Conservation (phyloP, 164 flowering plant species). For the Magnolia sinica region DNA sequence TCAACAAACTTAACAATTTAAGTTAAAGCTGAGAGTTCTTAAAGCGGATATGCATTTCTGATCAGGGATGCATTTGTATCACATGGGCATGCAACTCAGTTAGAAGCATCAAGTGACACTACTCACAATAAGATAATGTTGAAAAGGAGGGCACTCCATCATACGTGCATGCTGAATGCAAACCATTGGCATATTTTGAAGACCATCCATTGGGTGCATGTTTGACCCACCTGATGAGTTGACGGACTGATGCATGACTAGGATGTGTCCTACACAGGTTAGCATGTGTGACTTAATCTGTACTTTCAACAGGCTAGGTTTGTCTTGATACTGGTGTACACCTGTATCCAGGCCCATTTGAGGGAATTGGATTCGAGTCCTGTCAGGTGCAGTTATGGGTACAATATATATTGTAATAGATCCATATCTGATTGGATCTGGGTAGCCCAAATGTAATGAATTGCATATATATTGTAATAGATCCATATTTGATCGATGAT, state of each 20-base stretch:
- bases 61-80: slow-evolving; percentile 13
- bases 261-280: neutral
- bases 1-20: neutral
- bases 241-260: neutral
- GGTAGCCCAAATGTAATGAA: no score
- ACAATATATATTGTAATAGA: no score
- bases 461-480: slow-evolving; percentile 1
- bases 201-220: neutral
- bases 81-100: slow-evolving; percentile 13
- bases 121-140: neutral
- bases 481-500: no score
- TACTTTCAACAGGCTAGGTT: no score
- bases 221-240: neutral
- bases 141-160: no score
- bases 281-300: no score
- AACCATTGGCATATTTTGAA: neutral
- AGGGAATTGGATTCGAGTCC: no score
- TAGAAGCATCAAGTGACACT: slow-evolving; percentile 14
- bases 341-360: no score
- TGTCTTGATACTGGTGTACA: no score
- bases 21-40: slow-evolving; percentile 6
- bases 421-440: no score
- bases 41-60: slow-evolving; percentile 9
- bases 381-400: no score
- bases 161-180: neutral